Evolutionary conservation across 768 basidiomycete species (phyloP), one percentile per base, ranked within the genome.

Genomic region (Lentinula sp.): DNA sequence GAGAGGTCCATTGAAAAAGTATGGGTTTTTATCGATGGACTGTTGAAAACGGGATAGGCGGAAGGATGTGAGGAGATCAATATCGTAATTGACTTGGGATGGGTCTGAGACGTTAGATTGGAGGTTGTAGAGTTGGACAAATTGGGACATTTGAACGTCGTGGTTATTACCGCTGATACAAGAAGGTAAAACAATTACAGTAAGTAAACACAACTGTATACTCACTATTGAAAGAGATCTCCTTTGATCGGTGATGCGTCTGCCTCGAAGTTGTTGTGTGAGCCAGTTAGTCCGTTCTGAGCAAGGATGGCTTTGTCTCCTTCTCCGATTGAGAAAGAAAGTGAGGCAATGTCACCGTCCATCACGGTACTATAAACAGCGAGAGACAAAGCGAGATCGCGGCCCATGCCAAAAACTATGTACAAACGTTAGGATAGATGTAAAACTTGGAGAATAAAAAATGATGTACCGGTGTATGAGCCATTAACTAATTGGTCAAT

Each of bases 181-280:
- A 28, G 28, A 28, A 28, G 28, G 28, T 28, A 28, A 28, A 28
- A 28, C 28, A 28, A 28, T 28, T 28, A 28, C 28, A 28, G 28
- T 28, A 28, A 28, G 28, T 28, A 28, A 3, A 28, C 28, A 28
- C 28, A 28, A 28, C 28, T 28, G 37, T 8, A 13, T 13, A 54
- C 39, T 35, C n/a, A 54, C 52, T 54, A 36, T 15, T 36, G 7
- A 9, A n/a, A 16, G 16, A 54, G 13, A 36, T 41, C 52, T 18
- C 52, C 52, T 54, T 16, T 41, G 1, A 32, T 41, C 4, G 52
- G 35, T 12, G 52, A 36, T 1, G 4, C 39, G n/a, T 36, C 33
- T 41, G 13, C 13, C 20, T 54, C 52, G 12, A 23, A 18, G 55
- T 59, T 71, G 53, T 49, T 67, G 67, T 20, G 66, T 64, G 60